Conservation (phyloP, 768 basidiomycete species). For the Collybiopsis luxurians region DNA sequence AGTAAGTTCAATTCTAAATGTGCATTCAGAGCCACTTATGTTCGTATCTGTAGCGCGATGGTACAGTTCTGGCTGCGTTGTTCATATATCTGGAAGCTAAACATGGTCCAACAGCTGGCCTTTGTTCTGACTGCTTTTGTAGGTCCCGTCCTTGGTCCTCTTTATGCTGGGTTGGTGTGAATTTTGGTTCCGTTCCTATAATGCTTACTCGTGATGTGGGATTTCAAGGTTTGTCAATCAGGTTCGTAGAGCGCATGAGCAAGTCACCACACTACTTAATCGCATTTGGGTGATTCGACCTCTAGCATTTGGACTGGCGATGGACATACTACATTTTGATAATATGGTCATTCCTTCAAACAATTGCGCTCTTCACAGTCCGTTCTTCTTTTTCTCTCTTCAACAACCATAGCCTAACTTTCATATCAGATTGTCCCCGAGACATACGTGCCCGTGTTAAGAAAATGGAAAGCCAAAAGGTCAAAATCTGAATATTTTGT, state of each 20-base stretch:
- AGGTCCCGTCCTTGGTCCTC: slow-evolving; percentile 51
- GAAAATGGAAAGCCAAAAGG: slow-evolving; percentile 58
- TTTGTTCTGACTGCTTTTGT: slow-evolving; percentile 56
- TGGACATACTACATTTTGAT: slow-evolving; percentile 76
- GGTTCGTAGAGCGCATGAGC: slow-evolving; percentile 24
- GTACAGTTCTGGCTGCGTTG: background rate
- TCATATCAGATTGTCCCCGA: slow-evolving; percentile 60
- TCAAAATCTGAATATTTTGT: slow-evolving; percentile 18
- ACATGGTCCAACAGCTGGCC: slow-evolving; percentile 44
- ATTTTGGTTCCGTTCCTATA: too few relatives aligned
- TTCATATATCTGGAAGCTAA: background rate
- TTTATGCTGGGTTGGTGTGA: slow-evolving; percentile 49
- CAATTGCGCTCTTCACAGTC: slow-evolving; percentile 49
- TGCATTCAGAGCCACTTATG: background rate
- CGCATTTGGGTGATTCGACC: background rate
- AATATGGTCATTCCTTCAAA: slow-evolving; percentile 65
- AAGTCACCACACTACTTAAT: too few relatives aligned
- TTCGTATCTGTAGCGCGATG: background rate
- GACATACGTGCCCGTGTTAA: slow-evolving; percentile 62
- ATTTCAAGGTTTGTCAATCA: slow-evolving; percentile 77
- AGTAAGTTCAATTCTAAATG: slow-evolving; percentile 33
- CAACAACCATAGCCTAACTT: background rate
- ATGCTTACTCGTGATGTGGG: slow-evolving; percentile 11
- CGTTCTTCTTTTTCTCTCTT: slow-evolving; percentile 12
- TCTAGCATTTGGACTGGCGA: slow-evolving; percentile 57